Base-by-base conservation (phyloP, 192 early-diverging fungal genomes). In the Coemansia sp. region DNA sequence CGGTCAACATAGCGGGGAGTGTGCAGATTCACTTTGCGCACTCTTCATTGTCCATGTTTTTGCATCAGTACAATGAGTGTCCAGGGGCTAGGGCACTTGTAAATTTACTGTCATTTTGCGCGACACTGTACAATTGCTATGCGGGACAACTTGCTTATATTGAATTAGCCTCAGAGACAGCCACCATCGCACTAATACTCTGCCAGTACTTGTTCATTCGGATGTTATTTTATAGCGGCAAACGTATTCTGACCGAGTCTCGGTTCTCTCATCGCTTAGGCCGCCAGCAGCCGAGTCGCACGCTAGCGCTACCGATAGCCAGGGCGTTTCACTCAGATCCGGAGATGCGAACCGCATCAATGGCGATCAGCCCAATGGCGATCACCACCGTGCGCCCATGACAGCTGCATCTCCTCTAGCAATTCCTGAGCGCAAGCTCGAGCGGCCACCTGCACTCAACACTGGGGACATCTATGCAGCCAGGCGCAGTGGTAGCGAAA, bases 241-340 rank as follows among this genome's bases (percentile, higher is more conserved):
- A 54, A 84, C 83, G n/a, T 84, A 84, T 63, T 81, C 78, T 31
- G 83, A 84, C 46, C 77, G 83, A 42, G 76, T 84, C 31, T 62
- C 77, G 4, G 83, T 80, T 24, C 68, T 84, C 35, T 79, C 76
- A 0, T 81, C 79, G 6, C 61, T 76, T 24, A 65, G 75, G 19
- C 75, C 75, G 10, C 34, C 60, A 45, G 50, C 59, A 24, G 27
- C 62, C 5, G 63, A 66, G 17, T 3, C 67, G 16, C 66, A 67
- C 5, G 14, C 31, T n/a, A 45, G 7, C 21, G 46, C 27, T 3
- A 50, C 53, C 16, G 53, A 56, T 13, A 56, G 14, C 14, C 53
- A 56, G 34, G 53, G 14, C 14, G 10, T 31, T 27, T 8, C 11
- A 3, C 19, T 7, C 27, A 19, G 50, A 24, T 21, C 50, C 24